A percentile compares a stretch with the other conserved stretches of the same genome.
Evolutionary conservation across 371 early-diverging fungal genomes (phyloP).

Genomic region (Phascolomyces articulosus): DNA sequence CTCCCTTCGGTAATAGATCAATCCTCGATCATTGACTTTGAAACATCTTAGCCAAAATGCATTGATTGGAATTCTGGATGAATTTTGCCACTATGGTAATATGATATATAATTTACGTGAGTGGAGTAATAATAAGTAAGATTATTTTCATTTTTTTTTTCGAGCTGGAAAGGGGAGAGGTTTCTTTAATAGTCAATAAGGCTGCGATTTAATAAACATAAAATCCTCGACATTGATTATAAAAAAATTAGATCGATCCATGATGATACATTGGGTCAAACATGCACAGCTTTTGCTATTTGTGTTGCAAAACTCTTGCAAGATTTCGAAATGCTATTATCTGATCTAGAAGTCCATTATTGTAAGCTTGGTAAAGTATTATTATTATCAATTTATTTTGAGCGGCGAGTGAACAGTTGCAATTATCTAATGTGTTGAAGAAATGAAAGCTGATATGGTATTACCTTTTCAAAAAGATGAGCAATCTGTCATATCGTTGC

Average conservation of each 20-base stretch:
- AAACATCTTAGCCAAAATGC: constrained; percentile 18
- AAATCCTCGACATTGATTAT: too few relatives aligned
- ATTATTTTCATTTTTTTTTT: background rate
- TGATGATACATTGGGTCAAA: constrained; percentile 47
- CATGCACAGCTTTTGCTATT: constrained; percentile 40
- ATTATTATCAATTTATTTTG: background rate
- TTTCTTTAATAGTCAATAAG: too few relatives aligned
- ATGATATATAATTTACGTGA: constrained; percentile 27
- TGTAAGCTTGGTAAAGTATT: background rate
- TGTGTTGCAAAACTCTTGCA: constrained; percentile 20
- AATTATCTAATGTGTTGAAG: too few relatives aligned
- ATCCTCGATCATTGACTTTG: background rate
- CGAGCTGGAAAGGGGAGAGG: too few relatives aligned
- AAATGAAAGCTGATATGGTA: too few relatives aligned
- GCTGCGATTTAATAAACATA: too few relatives aligned
- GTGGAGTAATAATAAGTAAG: constrained; percentile 7
- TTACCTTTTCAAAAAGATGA: background rate
- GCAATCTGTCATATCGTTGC: constrained; percentile 5
- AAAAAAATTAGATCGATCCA: too few relatives aligned
- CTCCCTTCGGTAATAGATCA: background rate
- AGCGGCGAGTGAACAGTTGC: too few relatives aligned
- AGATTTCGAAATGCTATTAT: constrained; percentile 31
- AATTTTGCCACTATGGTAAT: constrained; percentile 33
- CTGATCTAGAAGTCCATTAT: constrained; percentile 22
- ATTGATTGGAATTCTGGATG: constrained; percentile 12